Evolutionary conservation across 257 asterid species (phyloP).

Genomic region (Thymus quinquecostatus): DNA sequence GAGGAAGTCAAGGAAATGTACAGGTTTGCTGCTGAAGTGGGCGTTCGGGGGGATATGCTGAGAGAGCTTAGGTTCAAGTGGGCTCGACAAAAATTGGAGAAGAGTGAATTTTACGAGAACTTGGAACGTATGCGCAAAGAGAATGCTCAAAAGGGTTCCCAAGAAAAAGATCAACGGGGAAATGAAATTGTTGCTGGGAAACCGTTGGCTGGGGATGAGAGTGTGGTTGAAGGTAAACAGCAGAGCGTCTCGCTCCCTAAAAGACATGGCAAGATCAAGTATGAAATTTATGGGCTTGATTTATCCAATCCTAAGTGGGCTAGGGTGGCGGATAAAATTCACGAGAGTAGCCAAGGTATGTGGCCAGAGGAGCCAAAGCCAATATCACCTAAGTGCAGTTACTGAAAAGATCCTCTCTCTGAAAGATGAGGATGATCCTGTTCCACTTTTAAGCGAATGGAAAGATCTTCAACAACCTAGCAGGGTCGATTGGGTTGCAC

Average conservation of each 20-base stretch:
- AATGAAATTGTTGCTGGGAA: conserved; percentile 30
- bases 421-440: conserved; percentile 60
- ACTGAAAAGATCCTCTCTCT: conserved; percentile 66
- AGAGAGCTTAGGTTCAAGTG: conserved; percentile 94
- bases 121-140: conserved; percentile 50
- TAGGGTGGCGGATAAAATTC: conserved; percentile 82
- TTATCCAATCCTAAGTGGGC: conserved; percentile 79
- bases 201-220: conserved; percentile 23
- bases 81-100: conserved; percentile 94
- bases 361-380: conserved; percentile 79
- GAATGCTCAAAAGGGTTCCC: conserved; percentile 32
- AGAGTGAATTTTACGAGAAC: conserved; percentile 63
- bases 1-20: conserved; percentile 92
- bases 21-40: conserved; percentile 88
- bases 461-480: conserved; percentile 70
- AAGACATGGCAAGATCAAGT: conserved; percentile 87
- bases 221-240: conserved; percentile 36
- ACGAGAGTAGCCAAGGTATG: conserved; percentile 59
- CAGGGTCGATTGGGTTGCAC: conserved; percentile 75
- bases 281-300: conserved; percentile 91
- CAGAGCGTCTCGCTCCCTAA: conserved; percentile 65
- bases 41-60: conserved; percentile 89
- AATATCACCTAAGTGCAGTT: conserved; percentile 69
- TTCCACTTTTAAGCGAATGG: conserved; percentile 76
- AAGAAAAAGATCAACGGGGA: conserved; percentile 28